phyloP scores from a whole-genome alignment of 139 green algal genomes.

The Tetratostichococcus sp. region DNA sequence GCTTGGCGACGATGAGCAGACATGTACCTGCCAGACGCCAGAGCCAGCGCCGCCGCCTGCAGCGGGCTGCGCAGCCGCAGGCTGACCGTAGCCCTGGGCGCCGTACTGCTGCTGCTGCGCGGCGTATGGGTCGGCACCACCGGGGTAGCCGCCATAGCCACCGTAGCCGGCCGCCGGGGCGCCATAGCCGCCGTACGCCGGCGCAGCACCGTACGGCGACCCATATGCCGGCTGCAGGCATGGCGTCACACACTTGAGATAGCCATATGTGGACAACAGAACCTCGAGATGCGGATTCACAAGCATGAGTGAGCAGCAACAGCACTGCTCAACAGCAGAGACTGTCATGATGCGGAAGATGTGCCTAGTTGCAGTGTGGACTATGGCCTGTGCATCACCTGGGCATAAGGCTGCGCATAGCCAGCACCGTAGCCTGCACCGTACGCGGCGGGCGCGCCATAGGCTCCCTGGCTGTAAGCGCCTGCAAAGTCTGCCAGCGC shows the following conservation, averaged over 20 bases:
- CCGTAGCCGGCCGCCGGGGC: constrained; percentile 2
- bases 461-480: constrained; percentile 8
- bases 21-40: constrained; percentile 47
- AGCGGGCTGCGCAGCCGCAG: neutral
- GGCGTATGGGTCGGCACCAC: neutral
- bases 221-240: constrained; percentile 13
- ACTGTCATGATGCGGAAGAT: too few species aligned
- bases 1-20: too few species aligned
- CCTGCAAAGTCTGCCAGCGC: neutral
- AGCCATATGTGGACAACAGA: too few species aligned
- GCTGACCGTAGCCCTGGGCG: neutral
- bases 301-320: too few species aligned
- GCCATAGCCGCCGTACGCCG: constrained; percentile 2
- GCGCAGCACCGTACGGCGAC: neutral
- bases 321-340: too few species aligned
- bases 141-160: constrained; percentile 11
- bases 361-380: too few species aligned
- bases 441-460: constrained; percentile 10
- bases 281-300: too few species aligned
- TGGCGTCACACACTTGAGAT: too few species aligned
- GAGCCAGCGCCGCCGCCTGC: neutral
- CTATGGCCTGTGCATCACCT: too few species aligned
- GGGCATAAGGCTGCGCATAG: constrained; percentile 5
- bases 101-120: constrained; percentile 8
- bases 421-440: constrained; percentile 22